Percentiles rank a stretch among this genome's conserved stretches.
These are phyloP conservation scores for Dioscorea dumetorum DNA, from an alignment of 106 monocot genomes.

Conservation along the genomic window DNA sequence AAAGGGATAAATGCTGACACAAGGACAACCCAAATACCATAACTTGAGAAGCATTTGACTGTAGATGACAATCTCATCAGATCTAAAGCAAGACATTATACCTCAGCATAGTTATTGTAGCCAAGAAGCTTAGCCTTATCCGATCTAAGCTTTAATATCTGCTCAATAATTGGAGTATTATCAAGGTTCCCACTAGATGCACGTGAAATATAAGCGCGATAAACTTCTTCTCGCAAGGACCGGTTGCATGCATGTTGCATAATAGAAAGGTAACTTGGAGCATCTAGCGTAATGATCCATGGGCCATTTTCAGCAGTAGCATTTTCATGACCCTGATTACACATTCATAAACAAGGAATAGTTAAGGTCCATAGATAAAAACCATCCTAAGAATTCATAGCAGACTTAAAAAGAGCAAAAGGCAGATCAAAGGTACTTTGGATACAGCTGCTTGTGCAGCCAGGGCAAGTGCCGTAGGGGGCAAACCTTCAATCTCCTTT, in stretches of 20 bases:
- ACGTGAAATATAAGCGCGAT: constrained; percentile 69
- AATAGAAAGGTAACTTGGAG: constrained; percentile 79
- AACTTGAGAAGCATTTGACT: too few relatives aligned
- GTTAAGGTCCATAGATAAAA: background rate
- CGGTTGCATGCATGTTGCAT: constrained; percentile 94
- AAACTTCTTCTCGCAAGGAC: constrained; percentile 87
- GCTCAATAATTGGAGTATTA: constrained; percentile 68
- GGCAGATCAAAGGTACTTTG: constrained; percentile 43
- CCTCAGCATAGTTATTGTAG: constrained; percentile 95
- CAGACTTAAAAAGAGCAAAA: background rate
- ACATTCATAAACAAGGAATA: background rate
- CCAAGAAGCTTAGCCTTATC: constrained; percentile 96
- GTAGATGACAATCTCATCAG: too few relatives aligned
- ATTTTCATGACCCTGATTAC: constrained; percentile 86
- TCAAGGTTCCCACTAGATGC: constrained; percentile 88
- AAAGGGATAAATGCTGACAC: too few relatives aligned
- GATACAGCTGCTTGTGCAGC: constrained; percentile 81
- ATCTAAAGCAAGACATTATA: constrained; percentile 16
- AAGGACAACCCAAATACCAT: too few relatives aligned
- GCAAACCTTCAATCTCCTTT: constrained; percentile 86
- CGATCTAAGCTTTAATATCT: constrained; percentile 74
- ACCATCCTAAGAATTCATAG: background rate
- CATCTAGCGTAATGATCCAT: constrained; percentile 91
- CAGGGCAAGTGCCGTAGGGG: constrained; percentile 78
- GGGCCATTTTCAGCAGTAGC: constrained; percentile 93